Base-by-base conservation (phyloP, 148 eudicot species). In the Rhododendron griersonianum region DNA sequence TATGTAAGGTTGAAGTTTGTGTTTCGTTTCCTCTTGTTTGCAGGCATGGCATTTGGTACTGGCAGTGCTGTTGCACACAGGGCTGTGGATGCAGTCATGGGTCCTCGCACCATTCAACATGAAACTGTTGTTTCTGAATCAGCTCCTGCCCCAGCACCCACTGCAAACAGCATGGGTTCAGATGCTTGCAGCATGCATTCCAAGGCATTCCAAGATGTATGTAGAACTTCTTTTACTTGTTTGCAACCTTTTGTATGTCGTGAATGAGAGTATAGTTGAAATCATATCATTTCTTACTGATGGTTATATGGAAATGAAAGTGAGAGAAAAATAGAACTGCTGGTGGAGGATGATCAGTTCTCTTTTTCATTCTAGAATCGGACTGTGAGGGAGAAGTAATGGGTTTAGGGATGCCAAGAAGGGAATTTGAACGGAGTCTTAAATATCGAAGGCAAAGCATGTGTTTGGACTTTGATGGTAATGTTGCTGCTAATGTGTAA, bases 1-100 rank as follows among this genome's bases (percentile, higher is more conserved):
- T 30, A 8, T 14, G 3, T 15, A 23, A 30, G 53, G 55, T 9
- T 57, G 25, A 57, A 11, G 35, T n/a, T 50, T 81, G 9, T 16
- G 3, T 16, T 73, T 47, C 23, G 30, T 53, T 44, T 41, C 35
- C 47, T 47, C n/a, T 45, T 85, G 30, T 76, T 5, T 73, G 39
- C 71, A 96, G 98, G 98, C 16, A 71, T 95, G 98, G 98, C 95
- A 50, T 93, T 93, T 91, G 98, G 98, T 74, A 90, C 94, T 87
- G 98, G 98, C 48, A 93, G 94, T 89, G 98, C 95, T 82, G 89
- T 95, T 71, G 98, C 98, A 19, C 98, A 93, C 90, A 90, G 96
- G 90, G 98, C 98, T 86, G 95, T 93, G 3, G 98, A 93, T 87
- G 88, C 94, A 81, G 86, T 96, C 28, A 69, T 93, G 91, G 98